Evolutionary conservation across 2,329 filamentous ascomycete species (phyloP).

Genomic region (Fusarium sterilihyphosum): DNA sequence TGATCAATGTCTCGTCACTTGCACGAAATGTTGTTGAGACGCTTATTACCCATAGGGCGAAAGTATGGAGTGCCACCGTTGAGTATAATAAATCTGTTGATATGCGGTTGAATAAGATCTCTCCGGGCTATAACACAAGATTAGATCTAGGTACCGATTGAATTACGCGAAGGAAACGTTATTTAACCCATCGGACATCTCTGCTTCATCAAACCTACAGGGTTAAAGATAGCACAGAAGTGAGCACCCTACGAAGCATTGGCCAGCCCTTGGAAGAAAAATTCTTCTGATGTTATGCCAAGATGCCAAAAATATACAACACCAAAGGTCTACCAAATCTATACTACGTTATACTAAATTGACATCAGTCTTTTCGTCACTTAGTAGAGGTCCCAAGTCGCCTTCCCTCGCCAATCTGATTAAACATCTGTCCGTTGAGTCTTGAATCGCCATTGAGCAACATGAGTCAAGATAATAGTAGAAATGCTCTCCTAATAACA

Average conservation of each 20-base stretch:
- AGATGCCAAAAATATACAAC: background rate
- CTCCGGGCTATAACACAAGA: background rate
- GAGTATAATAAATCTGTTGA: background rate
- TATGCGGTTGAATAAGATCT: background rate
- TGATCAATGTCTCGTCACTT: background rate
- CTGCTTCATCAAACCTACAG: background rate
- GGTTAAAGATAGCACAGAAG: too few species aligned
- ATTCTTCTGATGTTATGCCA: background rate
- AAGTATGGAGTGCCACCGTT: background rate
- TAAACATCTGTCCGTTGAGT: background rate
- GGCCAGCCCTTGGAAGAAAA: background rate
- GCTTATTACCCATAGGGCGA: background rate
- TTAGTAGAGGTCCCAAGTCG: background rate
- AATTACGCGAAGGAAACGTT: background rate
- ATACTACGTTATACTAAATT: background rate
- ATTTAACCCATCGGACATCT: background rate
- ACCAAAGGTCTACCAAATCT: background rate
- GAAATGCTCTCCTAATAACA: background rate
- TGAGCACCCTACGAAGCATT: background rate
- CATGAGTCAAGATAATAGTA: background rate
- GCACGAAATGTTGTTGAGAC: background rate
- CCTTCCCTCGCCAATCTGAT: background rate
- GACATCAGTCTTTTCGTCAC: background rate
- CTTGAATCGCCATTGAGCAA: background rate
- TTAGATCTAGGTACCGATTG: background rate